Conservation (phyloP, 345 rosid species). For the Aegle marmelos region DNA sequence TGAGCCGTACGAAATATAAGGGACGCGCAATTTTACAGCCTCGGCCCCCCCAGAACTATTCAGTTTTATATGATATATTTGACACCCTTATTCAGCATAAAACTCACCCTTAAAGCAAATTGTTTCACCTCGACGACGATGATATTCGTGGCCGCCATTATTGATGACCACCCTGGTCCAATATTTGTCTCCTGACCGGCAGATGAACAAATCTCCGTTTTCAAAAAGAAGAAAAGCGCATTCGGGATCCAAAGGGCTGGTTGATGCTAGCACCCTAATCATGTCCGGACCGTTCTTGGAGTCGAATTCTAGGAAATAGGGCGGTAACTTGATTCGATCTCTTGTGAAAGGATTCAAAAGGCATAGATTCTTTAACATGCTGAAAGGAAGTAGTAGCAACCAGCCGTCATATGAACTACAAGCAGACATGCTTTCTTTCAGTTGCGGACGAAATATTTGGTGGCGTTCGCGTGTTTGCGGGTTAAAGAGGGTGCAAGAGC, state of each 20-base stretch:
- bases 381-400: background rate
- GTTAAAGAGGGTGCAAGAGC: background rate
- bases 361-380: background rate
- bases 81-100: background rate
- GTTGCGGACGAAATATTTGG: background rate
- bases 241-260: too few relatives aligned
- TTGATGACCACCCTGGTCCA: background rate
- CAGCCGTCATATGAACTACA: background rate
- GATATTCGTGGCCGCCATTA: too few relatives aligned
- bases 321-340: background rate
- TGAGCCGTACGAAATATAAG: too few relatives aligned
- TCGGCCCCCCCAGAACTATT: background rate
- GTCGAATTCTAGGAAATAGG: background rate
- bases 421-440: background rate
- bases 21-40: too few relatives aligned
- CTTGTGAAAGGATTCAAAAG: background rate
- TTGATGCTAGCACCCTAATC: too few relatives aligned
- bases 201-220: background rate
- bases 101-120: background rate
- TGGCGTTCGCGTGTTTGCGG: background rate
- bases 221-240: too few relatives aligned
- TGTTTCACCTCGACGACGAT: background rate
- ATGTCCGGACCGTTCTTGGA: too few relatives aligned
- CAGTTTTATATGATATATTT: too few relatives aligned
- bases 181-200: background rate